phyloP scores from a whole-genome alignment of 148 eudicot species.

The Camellia lanceoleosa region DNA sequence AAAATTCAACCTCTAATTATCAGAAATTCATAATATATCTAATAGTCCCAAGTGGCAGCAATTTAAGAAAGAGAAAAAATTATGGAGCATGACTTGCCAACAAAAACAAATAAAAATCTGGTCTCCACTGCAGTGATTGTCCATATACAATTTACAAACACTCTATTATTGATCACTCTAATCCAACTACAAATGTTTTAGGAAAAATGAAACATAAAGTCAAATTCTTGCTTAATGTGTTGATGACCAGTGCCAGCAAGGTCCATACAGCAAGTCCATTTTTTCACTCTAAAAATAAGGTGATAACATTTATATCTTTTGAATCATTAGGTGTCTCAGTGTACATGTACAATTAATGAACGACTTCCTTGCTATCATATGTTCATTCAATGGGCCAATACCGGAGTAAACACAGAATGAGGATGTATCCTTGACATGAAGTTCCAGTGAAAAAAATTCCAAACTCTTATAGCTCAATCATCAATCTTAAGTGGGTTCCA shows the following conservation, averaged over 20 bases:
- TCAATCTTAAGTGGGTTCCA: neutral
- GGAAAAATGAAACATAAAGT: neutral
- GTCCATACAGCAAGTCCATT: too few species aligned
- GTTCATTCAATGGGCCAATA: neutral
- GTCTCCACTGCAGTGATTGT: neutral
- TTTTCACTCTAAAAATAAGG: too few species aligned
- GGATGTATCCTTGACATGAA: neutral
- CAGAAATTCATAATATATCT: neutral
- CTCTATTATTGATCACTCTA: neutral
- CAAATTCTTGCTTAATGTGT: too few species aligned
- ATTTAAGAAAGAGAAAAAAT: neutral
- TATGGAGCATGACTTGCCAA: neutral
- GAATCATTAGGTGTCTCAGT: neutral
- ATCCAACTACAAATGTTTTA: neutral
- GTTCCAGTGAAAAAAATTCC: neutral
- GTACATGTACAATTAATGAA: neutral
- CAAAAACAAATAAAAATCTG: neutral
- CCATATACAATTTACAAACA: too few species aligned
- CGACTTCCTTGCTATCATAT: neutral
- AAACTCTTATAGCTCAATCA: neutral
- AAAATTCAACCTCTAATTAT: neutral
- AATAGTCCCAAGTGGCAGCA: neutral
- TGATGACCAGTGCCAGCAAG: too few species aligned
- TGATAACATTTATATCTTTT: neutral
- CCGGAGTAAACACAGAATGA: neutral